Percentiles rank a stretch among this genome's conserved stretches.
Evolutionary conservation across 805 yeast species (phyloP).

Genomic region (Brettanomyces naardenensis): DNA sequence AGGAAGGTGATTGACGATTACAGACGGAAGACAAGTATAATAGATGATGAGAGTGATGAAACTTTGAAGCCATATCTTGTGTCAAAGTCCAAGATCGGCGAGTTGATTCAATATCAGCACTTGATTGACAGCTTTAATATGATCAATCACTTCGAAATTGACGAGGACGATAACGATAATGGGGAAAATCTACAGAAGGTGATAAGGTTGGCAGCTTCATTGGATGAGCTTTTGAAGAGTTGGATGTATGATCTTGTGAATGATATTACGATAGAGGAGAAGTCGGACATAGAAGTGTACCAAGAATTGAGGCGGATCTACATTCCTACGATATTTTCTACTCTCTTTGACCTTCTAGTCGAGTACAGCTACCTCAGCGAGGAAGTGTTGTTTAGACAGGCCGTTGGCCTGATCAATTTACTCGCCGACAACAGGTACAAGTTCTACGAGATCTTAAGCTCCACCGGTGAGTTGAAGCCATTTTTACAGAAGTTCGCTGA

Average conservation of each 20-base stretch:
- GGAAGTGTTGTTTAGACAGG: slow-evolving; percentile 42
- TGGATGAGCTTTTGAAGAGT: slow-evolving; percentile 12
- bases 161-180: slow-evolving; percentile 15
- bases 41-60: slow-evolving; percentile 13
- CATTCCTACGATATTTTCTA: slow-evolving; percentile 65
- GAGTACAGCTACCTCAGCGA: slow-evolving; percentile 31
- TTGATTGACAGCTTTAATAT: slow-evolving; percentile 16
- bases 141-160: slow-evolving; percentile 11
- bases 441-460: slow-evolving; percentile 54
- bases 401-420: slow-evolving; percentile 48
- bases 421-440: slow-evolving; percentile 63
- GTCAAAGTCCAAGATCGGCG: slow-evolving; percentile 16
- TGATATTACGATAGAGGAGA: slow-evolving; percentile 11
- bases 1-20: slow-evolving; percentile 46
- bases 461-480: slow-evolving; percentile 33
- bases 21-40: slow-evolving; percentile 12
- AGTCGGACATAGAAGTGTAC: slow-evolving; percentile 32
- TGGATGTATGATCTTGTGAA: slow-evolving; percentile 29
- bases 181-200: slow-evolving; percentile 11
- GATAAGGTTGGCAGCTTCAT: slow-evolving; percentile 8
- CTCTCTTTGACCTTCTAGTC: slow-evolving; percentile 49
- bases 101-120: slow-evolving; percentile 19
- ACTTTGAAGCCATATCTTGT: slow-evolving; percentile 8
- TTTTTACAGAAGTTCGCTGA: slow-evolving; percentile 52
- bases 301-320: slow-evolving; percentile 56